phyloP scores from a whole-genome alignment of 106 monocot species.

The Apostasia shenzhenica region DNA sequence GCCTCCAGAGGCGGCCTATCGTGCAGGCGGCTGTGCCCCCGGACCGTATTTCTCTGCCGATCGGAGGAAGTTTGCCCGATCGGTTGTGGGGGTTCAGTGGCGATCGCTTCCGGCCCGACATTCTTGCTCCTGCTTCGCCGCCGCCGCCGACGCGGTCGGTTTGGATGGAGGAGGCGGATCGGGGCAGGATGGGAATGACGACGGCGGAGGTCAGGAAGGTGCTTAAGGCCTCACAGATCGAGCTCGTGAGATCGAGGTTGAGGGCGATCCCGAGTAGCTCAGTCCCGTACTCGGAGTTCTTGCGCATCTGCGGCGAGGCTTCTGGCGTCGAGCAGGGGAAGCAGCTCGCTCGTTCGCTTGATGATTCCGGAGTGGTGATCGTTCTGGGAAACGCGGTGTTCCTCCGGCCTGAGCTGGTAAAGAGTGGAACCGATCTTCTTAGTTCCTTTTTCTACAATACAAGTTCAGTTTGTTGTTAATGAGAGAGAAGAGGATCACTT shows the following conservation, averaged over 20 bases:
- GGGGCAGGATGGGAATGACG: not conserved
- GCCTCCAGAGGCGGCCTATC: not conserved
- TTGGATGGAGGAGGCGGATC: not conserved
- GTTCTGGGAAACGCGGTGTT: conserved; percentile 38
- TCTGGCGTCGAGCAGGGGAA: conserved; percentile 27
- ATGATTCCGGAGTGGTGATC: conserved; percentile 36
- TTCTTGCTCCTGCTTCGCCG: not conserved
- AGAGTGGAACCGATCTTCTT: too few relatives aligned
- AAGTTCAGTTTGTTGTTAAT: too few relatives aligned
- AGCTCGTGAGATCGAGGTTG: not conserved
- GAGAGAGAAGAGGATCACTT: too few relatives aligned
- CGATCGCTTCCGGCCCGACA: not conserved
- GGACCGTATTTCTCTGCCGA: not conserved
- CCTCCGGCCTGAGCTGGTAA: conserved; percentile 38
- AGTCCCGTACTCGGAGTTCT: not conserved
- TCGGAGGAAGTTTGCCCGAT: not conserved
- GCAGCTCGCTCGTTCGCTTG: conserved; percentile 40
- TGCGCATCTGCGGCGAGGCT: conserved; percentile 27
- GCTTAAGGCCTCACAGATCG: not conserved
- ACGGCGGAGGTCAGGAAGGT: not conserved
- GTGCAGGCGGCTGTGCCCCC: conserved; percentile 2
- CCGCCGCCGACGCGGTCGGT: too few relatives aligned
- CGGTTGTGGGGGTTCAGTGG: not conserved
- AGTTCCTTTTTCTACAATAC: too few relatives aligned
- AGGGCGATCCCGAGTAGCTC: not conserved